Evolutionary conservation across 257 asterid species (phyloP).

Genomic region (Capsicum pubescens): DNA sequence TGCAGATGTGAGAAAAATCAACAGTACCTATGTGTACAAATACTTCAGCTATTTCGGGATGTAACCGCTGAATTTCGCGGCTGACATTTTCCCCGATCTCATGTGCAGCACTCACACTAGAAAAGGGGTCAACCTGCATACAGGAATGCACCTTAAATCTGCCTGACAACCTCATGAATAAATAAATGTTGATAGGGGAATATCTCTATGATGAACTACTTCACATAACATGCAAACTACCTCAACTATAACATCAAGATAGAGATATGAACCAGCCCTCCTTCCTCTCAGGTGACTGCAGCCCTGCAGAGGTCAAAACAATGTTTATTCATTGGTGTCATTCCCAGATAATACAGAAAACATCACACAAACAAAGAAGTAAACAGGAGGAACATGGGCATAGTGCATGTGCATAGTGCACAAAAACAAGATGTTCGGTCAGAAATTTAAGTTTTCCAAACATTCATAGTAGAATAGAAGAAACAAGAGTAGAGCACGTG

Average conservation of each 20-base stretch:
- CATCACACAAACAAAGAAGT: neutral
- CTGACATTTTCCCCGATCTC: slow-evolving; percentile 86
- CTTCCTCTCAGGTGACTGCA: slow-evolving; percentile 88
- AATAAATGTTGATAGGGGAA: neutral
- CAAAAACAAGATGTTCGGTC: neutral
- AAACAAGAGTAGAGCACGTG: neutral
- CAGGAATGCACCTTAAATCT: slow-evolving; percentile 27
- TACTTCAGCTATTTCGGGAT: slow-evolving; percentile 92
- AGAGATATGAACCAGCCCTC: slow-evolving; percentile 92
- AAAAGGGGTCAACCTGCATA: slow-evolving; percentile 88
- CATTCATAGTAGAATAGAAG: neutral
- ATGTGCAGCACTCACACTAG: slow-evolving; percentile 95
- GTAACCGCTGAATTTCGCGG: slow-evolving; percentile 65
- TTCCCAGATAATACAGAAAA: neutral
- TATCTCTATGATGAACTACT: slow-evolving; percentile 5
- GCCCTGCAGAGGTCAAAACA: slow-evolving; percentile 61
- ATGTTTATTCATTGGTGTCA: slow-evolving; percentile 18
- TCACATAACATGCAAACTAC: slow-evolving; percentile 37
- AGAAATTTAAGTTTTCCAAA: neutral
- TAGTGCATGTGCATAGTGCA: slow-evolving; percentile 23
- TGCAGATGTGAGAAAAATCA: slow-evolving; percentile 6
- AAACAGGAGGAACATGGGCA: neutral
- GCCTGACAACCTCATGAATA: slow-evolving; percentile 18
- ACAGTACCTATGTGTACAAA: slow-evolving; percentile 81
- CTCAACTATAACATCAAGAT: slow-evolving; percentile 90